Base-by-base conservation (phyloP, 208 protist genomes). In the Crithidia expoeki region DNA sequence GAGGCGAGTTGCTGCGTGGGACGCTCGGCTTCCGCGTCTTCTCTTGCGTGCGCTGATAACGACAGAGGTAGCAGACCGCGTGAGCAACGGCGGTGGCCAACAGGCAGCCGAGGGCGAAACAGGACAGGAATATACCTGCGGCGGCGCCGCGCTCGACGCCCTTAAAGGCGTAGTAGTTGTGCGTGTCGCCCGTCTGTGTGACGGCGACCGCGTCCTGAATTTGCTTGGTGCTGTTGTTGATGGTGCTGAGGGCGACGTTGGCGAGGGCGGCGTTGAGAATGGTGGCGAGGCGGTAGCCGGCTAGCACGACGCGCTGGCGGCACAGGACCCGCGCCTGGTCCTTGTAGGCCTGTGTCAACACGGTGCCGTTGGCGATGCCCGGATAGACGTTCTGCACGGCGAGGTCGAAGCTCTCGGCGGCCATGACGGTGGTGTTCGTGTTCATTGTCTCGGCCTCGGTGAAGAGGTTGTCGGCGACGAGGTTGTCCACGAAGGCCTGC, bases 351-450 rank as follows among this genome's bases (percentile, higher is more conserved):
- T 74, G 50, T 2, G 42, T 66, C 17, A 90, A 33, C 25, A 64
- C 52, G 21, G 33, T 67, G 33, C 77, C 68, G 62, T 83, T 50
- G 14, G 21, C 30, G 27, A 81, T 59, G 40, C 78, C 79, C n/a
- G 71, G 56, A 66, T 90, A 90, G n/a, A 67, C 79, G 36, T 79
- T 28, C 32, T 76, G 44, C 38, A 80, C 51, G 12, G 79, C 85
- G 30, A 72, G 7, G 4, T 78, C 63, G 60, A 72, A 80, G 59
- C 79, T 81, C 58, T 90, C 85, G 1, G 51, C 34, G 3, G 74
- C 79, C 64, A 86, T 84, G 23, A 63, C 49, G 42, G 44, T 61
- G n/a, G 52, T 19, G 47, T 81, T 74, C n/a, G 44, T 80, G 27
- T 55, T 58, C 30, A 38, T 58, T 66, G 61, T 83, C 60, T 30